Evolutionary conservation across 768 basidiomycete species (phyloP), one percentile per base, ranked within the genome.

Genomic region (Pholiota conissans): DNA sequence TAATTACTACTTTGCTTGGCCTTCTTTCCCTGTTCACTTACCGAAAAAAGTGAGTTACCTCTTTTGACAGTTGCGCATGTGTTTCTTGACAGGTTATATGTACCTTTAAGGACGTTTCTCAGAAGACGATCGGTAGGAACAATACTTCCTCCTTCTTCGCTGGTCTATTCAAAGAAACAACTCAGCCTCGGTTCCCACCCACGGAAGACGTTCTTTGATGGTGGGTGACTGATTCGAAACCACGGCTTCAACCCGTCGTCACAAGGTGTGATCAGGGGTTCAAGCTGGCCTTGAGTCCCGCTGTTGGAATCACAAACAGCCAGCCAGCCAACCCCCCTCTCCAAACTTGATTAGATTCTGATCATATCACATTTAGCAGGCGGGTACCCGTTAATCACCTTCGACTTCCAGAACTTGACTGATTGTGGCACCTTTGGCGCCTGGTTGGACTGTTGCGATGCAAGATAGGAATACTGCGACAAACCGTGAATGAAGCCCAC

Each of bases 361-460:
- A 73, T 72, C 66, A 55, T 55, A 62, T 64, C 61, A 51, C 58
- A 58, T 66, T 64, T 63, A 56, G 68, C 59, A 67, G 65, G 51
- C 60, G 46, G 56, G 55, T 55, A 61, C 61, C 55, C 55, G 55
- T 42, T 58, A 53, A 59, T 54, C 59, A 56, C 39, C 60, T 56
- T 64, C 60, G 63, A 52, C 60, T 61, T 65, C 59, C 56, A 62
- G 54, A 58, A 58, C 28, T 63, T 69, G 65, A 69, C 67, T 74
- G 71, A 74, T 74, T 74, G 74, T 74, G 73, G 72, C 74, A 75
- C 58, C 57, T 52, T 58, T 63, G 61, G 61, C 64, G 65, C 68
- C 63, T 61, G 58, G 27, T 59, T 59, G 47, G 52, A 54, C 52
- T 24, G 48, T 55, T 60, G 34, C 50, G 57, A 49, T 53, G 54